Evolutionary conservation across 768 basidiomycete species (phyloP), one percentile per base, ranked within the genome.

Genomic region (Boletus subcaerulescens): DNA sequence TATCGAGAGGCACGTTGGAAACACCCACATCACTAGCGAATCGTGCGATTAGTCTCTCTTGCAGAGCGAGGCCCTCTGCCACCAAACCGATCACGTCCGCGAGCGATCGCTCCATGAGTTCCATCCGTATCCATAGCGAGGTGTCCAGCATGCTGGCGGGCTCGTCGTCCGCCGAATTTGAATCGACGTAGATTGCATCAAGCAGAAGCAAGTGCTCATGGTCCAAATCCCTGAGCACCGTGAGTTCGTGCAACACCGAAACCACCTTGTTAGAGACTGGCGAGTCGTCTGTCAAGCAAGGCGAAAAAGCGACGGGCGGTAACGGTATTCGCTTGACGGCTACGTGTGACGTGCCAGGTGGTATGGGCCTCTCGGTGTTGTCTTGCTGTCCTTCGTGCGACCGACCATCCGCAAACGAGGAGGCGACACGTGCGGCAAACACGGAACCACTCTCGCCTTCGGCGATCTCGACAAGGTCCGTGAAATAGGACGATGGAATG

Each of bases 91-190:
- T 76, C 44, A 93, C 79, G 67, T 93, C 91, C 61, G 91, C 91
- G 60, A 93, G 73, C 65, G 89, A 91, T 58, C 90, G 78, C 62
- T 91, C 89, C 91, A 93, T 91, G 32, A 93, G 80, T 68, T 92
- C 90, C 91, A 93, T 93, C 58, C 86, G 76, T 46, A 93, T 86
- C 91, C 91, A 93, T 36, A 93, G 70, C 54, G 84, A 80, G 58
- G 83, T 82, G 53, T 84, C 85, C 20, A 72, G 60, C 8, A 29
- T 33, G 4, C 31, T 26, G 4, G 57, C 50, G 26, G 46, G 52
- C 20, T 50, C 45, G 3, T 15, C 17, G 20, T 54, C 54, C 50
- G 42, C 38, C 7, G 55, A 31, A 17, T 49, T 45, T 8, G 85
- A 65, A 61, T 86, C 82, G 29, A 89, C 84, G 68, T 89, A 90